Base-by-base conservation (phyloP, 2,329 filamentous ascomycete species). In the Epichloe uncinata region DNA sequence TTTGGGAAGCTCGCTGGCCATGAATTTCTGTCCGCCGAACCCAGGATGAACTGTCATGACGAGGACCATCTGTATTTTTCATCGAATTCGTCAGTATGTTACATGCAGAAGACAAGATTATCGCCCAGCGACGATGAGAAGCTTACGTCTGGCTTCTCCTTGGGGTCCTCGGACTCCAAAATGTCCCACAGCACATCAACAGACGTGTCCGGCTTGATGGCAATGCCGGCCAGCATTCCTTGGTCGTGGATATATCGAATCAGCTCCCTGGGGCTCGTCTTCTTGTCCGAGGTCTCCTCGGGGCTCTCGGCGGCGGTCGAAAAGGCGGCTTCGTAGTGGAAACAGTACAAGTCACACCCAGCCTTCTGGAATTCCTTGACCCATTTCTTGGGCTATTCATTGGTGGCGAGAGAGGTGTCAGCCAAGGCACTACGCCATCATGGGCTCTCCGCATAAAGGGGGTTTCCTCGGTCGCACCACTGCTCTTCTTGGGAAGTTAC, bases 11-110 rank as follows among this genome's bases (percentile, higher is more conserved):
- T 95, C 88, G 6, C 87, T 87, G 12, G 88, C 82, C 89, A 97
- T 97, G 75, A 98, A 98, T 64, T 95, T 96, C 66, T 98, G 93
- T 6, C 93, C 93, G 55, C 93, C 93, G 63, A 98, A 98, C 43
- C 93, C 93, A 42, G 93, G 93, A 69, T 98, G 81, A 42, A 98
- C 93, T 1, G 93, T 98, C 93, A 98, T 98, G 53, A 98, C 79
- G 16, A 98, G 81, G 37, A 95, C 89, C 93, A 98, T 98, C 91
- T 96, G 55, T 36, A 16, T 38, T 48, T 38, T 47, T 9, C n/a
- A n/a, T n/a, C n/a, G n/a, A n/a, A n/a, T 30, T 30, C 26, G 26
- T 30, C 8, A 30, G 26, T 9, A 30, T 30, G 26, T 9, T 9
- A 3, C 26, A 30, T 30, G 26, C 26, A 30, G 26, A 30, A 9